phyloP scores from a whole-genome alignment of 257 asterid species.

The Penstemon davidsonii region DNA sequence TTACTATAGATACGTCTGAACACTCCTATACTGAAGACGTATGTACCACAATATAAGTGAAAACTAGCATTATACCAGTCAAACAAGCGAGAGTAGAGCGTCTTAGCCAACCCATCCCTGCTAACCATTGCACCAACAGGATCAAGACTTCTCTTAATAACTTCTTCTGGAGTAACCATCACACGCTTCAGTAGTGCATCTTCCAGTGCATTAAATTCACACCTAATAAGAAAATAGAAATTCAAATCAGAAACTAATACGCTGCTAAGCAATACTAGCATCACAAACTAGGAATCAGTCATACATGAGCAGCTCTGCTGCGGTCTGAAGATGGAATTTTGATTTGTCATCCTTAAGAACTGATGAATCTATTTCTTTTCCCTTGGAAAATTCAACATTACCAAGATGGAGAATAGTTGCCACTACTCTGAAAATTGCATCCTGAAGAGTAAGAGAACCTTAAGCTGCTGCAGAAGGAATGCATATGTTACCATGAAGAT shows the following conservation, averaged over 20 bases:
- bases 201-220: slow-evolving; percentile 67
- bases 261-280: background rate
- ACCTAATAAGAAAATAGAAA: slow-evolving; percentile 49
- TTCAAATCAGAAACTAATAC: slow-evolving; percentile 25
- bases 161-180: slow-evolving; percentile 99
- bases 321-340: slow-evolving; percentile 77
- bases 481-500: slow-evolving; percentile 16
- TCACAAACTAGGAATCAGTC: slow-evolving; percentile 28
- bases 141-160: slow-evolving; percentile 96
- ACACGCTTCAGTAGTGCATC: slow-evolving; percentile 94
- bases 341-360: slow-evolving; percentile 87
- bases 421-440: slow-evolving; percentile 96
- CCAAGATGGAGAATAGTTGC: slow-evolving; percentile 96
- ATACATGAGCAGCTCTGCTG: slow-evolving; percentile 94
- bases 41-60: slow-evolving; percentile 5
- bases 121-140: slow-evolving; percentile 81
- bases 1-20: slow-evolving; percentile 7
- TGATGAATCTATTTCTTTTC: slow-evolving; percentile 81
- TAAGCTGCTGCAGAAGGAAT: slow-evolving; percentile 18
- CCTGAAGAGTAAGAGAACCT: slow-evolving; percentile 46
- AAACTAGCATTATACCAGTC: slow-evolving; percentile 63
- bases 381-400: slow-evolving; percentile 76
- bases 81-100: slow-evolving; percentile 85
- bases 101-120: slow-evolving; percentile 94
- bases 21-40: background rate